Conservation (phyloP, 768 basidiomycete species). For the Boletus tomentosulus region DNA sequence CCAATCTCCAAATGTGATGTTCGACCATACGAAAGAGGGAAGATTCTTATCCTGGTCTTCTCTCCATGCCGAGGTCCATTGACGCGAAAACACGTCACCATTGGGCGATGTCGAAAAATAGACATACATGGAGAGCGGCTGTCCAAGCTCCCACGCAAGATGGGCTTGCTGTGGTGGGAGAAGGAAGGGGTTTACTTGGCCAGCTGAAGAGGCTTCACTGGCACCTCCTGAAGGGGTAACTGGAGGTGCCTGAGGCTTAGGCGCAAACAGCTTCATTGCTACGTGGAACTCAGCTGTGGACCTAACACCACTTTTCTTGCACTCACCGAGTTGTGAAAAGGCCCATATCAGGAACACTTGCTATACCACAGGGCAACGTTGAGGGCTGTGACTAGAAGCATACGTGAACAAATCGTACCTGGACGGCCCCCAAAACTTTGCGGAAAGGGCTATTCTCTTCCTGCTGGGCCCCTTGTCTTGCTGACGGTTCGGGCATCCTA, state of each 20-base stretch:
- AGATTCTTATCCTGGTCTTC: constrained; percentile 47
- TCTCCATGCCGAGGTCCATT: constrained; percentile 48
- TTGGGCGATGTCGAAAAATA: constrained; percentile 64
- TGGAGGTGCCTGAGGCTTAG: constrained; percentile 33
- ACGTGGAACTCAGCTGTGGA: not conserved
- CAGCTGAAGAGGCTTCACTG: constrained; percentile 7
- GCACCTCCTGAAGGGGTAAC: constrained; percentile 19
- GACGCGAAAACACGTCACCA: constrained; percentile 54
- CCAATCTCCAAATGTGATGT: constrained; percentile 77
- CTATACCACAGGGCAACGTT: constrained; percentile 32
- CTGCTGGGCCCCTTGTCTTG: constrained; percentile 19
- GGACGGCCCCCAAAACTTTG: constrained; percentile 36
- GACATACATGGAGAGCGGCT: constrained; percentile 66
- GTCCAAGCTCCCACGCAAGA: constrained; percentile 59
- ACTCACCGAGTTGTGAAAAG: constrained; percentile 61
- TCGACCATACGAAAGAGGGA: constrained; percentile 71
- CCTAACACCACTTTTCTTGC: not conserved
- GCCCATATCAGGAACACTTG: constrained; percentile 67
- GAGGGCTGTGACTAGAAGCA: not conserved
- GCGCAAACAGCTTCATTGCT: constrained; percentile 45
- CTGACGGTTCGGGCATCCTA: constrained; percentile 23
- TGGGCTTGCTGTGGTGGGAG: constrained; percentile 51
- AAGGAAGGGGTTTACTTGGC: constrained; percentile 42
- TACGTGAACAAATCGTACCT: constrained; percentile 33
- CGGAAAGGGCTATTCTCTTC: constrained; percentile 35